Conservation (phyloP, 805 yeast species). For the Kuraishia floccosa region DNA sequence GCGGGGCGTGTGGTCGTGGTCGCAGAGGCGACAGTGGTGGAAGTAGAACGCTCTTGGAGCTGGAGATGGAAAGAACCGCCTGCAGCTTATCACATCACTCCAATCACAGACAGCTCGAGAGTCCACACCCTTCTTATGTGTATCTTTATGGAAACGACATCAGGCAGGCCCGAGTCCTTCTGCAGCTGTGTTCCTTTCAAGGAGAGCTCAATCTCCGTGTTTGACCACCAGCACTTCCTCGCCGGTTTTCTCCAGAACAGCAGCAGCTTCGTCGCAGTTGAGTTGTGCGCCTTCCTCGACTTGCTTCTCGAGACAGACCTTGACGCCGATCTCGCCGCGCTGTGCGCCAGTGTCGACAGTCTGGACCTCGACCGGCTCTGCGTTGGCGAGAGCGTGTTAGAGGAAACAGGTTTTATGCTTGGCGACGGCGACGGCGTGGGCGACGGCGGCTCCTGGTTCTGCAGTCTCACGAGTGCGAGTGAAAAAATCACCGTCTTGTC, state of each 20-base stretch:
- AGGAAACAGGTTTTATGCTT: conserved; percentile 27
- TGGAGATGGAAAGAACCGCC: too few relatives aligned
- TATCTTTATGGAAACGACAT: conserved; percentile 42
- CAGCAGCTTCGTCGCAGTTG: conserved; percentile 48
- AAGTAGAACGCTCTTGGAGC: too few relatives aligned
- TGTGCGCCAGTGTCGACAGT: conserved; percentile 50
- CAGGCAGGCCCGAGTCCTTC: conserved; percentile 15
- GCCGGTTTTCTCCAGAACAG: conserved; percentile 98
- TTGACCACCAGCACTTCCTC: conserved; percentile 97
- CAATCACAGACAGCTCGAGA: conserved; percentile 80
- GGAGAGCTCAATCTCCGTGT: conserved; percentile 37
- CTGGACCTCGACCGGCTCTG: conserved; percentile 41
- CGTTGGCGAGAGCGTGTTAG: conserved; percentile 20
- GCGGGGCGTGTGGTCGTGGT: too few relatives aligned
- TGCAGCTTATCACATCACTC: too few relatives aligned
- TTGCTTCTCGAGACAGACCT: conserved; percentile 45
- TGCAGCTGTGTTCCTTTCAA: conserved; percentile 14
- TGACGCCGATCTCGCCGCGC: conserved; percentile 36
- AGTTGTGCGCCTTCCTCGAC: conserved; percentile 23
- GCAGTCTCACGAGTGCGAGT: conserved; percentile 57
- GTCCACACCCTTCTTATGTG: conserved; percentile 97
- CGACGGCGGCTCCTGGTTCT: conserved; percentile 12
- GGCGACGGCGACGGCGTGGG: conserved; percentile 24
- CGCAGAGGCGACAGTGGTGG: too few relatives aligned
- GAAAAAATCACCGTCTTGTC: conserved; percentile 81